Conservation (phyloP, 106 monocot genomes). For the Cymbidium sinense region DNA sequence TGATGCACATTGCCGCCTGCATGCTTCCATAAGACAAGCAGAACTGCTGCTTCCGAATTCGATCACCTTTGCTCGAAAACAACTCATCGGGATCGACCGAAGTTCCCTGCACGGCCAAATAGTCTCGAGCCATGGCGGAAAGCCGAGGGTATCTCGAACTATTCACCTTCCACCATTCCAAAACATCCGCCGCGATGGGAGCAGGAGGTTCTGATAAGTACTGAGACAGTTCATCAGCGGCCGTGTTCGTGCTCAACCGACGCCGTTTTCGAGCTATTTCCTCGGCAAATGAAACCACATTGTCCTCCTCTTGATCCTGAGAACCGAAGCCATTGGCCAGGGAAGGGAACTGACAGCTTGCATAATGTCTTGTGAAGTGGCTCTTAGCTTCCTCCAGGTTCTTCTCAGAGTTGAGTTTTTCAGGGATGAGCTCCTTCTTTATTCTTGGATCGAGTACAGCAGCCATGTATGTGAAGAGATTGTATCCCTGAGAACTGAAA, state of each 20-base stretch:
- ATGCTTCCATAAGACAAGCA: conserved; percentile 49
- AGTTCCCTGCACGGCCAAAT: conserved; percentile 67
- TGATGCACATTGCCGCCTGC: conserved; percentile 55
- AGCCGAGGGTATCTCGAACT: conserved; percentile 62
- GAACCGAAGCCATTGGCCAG: neutral
- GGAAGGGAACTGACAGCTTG: conserved; percentile 20
- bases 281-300: conserved; percentile 71
- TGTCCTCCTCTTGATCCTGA: conserved; percentile 22
- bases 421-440: conserved; percentile 72
- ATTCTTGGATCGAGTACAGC: conserved; percentile 89
- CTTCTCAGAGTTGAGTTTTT: conserved; percentile 66
- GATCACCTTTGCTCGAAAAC: conserved; percentile 63
- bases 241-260: conserved; percentile 22
- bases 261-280: conserved; percentile 83
- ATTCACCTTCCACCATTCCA: conserved; percentile 89
- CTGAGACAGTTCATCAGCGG: conserved; percentile 70
- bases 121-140: conserved; percentile 85
- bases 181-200: conserved; percentile 50
- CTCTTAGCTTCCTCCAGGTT: conserved; percentile 78
- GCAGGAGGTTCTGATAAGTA: conserved; percentile 70
- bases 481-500: conserved; percentile 53
- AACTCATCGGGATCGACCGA: conserved; percentile 66
- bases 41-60: conserved; percentile 40
- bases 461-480: conserved; percentile 60
- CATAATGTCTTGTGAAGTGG: conserved; percentile 52